Evolutionary conservation across 177 flowering plant genomes (phyloP), one percentile per base, ranked within the genome.

Genomic region (Vitis hybrid): DNA sequence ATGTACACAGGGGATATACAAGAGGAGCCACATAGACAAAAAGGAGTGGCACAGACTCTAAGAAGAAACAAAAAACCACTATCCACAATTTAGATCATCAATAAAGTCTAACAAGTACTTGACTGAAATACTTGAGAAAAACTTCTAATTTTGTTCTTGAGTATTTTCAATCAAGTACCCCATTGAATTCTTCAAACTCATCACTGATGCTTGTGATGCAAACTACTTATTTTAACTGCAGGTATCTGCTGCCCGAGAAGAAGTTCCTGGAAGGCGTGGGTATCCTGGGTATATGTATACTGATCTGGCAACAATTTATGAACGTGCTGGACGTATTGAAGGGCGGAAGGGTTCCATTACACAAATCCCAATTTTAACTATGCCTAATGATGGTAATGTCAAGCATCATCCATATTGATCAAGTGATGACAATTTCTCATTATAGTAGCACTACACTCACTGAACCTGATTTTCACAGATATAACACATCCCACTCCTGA

Each of bases 211-310:
- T 39, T 39, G 48, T 31, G 18, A 68, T 18, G 64, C 65, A 53
- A 33, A 56, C 26, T 45, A 39, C 48, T 48, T 20, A 56, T 80
- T 70, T 5, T 55, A 57, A 29, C 16, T 77, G 31, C 79, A 95
- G 99, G 98, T 95, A 19, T 95, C 98, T 84, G 99, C 99, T 79
- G 99, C 99, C 50, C 84, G 99, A 66, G 99, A 95, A 68, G 99
- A 95, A 85, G 99, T 95, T 55, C 99, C 99, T 16, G 97, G 99
- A 75, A 89, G 98, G 64, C 97, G 98, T 89, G 99, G 99, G 10
- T 93, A 95, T 81, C 99, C 99, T 72, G 98, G 99, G 68, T 92
- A 93, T 75, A 95, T 95, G 99, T 93, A 95, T 65, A 95, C 99
- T 65, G 98, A 93, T 87, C 84, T 93, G 74, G 99, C 99, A 15